Evolutionary conservation across 202 grass and related monocot species (phyloP), one percentile per base, ranked within the genome.

Genomic region (Digitaria exilis): DNA sequence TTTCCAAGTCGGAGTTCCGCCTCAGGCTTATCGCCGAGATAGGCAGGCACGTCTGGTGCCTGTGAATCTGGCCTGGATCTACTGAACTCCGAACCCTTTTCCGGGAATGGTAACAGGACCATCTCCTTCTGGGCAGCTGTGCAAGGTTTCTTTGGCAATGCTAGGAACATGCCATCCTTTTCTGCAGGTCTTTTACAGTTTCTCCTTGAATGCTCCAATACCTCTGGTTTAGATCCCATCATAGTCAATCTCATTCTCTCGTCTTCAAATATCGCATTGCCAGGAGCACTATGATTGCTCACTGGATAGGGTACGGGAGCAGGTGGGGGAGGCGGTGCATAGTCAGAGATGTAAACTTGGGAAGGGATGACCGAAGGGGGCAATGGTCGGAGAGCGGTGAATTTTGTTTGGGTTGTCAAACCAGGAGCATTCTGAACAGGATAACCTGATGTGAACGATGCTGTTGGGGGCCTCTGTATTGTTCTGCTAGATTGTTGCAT

Each of bases 361-460:
- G n/a, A n/a, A n/a, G 93, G 86, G 6, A 81, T 74, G 76, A 88
- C 58, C 78, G 90, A 81, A 83, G 87, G 80, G 45, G 87, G 89
- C 63, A 89, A 78, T 80, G 87, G 88, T 70, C 84, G 67, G 56
- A 89, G 82, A 50, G 84, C 84, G 22, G 90, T 84, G 48, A 92
- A 82, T 82, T 86, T 92, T 77, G 86, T 90, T 49, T 54, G 85
- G 63, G 80, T 66, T 73, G 84, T 22, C 19, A 67, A 34, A 52
- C 37, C 45, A 72, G 79, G 39, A 56, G 32, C 60, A 16, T 68
- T 88, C 67, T 83, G 69, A 64, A 62, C 21, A 46, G n/a, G n/a
- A n/a, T 82, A 73, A 61, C 61, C 86, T 50, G 87, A 71, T 7
- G 62, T 42, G 58, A 83, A 76, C 75, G 82, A 77, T 55, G 91